Base-by-base conservation (phyloP, 345 rosid species). In the Eucalyptus brandiana region DNA sequence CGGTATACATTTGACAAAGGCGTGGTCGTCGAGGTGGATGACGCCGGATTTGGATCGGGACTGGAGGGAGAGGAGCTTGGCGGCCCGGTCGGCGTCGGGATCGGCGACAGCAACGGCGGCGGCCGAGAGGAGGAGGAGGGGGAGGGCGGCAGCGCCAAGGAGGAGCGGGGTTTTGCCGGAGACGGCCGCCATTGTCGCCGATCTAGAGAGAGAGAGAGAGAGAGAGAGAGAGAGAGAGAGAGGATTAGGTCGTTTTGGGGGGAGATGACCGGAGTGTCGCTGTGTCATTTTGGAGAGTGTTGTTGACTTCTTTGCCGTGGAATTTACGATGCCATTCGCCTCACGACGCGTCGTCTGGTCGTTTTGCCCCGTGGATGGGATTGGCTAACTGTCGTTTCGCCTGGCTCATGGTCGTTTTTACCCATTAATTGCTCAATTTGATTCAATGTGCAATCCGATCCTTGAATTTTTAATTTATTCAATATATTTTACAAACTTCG, bases 11-110 rank as follows among this genome's bases (percentile, higher is more conserved):
- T n/a, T n/a, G n/a, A n/a, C n/a, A n/a, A n/a, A n/a, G n/a, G 93
- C 86, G 89, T 93, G 98, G 93, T 98, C 98, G 91, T 96, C 93
- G 86, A 97, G 91, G 91, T 90, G 99, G 93, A 98, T 95, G 69
- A 98, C 91, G 88, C 98, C 99, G 24, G 96, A 90, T 88, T 92
- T 90, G 9, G 97, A 91, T 53, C 89, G 90, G 80, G 97, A 95
- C 90, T 96, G 97, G 86, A 96, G 99, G 30, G 91, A 87, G 45
- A 92, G 91, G 48, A 97, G 98, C 85, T 96, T 97, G 86, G 90
- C 85, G 12, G 93, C 90, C 4, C 93, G 95, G n/a, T 97, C 96
- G 16, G 94, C 88, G 87, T 92, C 92, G 10, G 93, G 88, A 44
- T 91, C 93, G 6, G 94, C 87, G 58, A 86, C 92, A 4, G 94